phyloP scores from a whole-genome alignment of 129 eudicot species.

The Silybum marianum region DNA sequence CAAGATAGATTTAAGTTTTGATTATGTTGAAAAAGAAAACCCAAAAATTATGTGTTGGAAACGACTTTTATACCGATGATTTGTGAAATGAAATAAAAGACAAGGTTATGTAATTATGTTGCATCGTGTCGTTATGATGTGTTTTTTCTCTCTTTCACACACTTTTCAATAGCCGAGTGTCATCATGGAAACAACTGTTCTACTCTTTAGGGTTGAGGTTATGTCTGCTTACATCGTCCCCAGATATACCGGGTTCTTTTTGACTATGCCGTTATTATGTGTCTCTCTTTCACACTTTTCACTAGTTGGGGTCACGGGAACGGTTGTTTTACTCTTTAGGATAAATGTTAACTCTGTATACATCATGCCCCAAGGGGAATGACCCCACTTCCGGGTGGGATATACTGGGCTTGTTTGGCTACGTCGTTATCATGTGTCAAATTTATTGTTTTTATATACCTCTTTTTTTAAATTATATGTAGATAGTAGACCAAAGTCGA shows the following conservation, averaged over 20 bases:
- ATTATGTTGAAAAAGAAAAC: not conserved
- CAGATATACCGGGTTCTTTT: not conserved
- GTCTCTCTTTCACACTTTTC: not conserved
- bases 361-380: too few relatives aligned
- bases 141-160: not conserved
- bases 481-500: too few relatives aligned
- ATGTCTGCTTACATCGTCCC: not conserved
- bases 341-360: too few relatives aligned
- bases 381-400: too few relatives aligned
- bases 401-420: too few relatives aligned
- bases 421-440: too few relatives aligned
- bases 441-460: too few relatives aligned
- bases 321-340: too few relatives aligned
- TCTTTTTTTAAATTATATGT: too few relatives aligned
- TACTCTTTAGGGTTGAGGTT: not conserved
- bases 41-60: slow-evolving; percentile 1
- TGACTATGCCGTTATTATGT: not conserved
- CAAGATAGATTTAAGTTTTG: not conserved
- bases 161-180: not conserved
- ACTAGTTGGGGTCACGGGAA: too few relatives aligned
- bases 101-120: slow-evolving; percentile 15
- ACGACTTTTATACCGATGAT: slow-evolving; percentile 1
- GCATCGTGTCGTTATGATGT: not conserved
- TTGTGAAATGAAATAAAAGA: slow-evolving; percentile 19
- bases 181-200: not conserved